Conservation (phyloP, 345 rosid species). For the Eutrema yunnanense region DNA sequence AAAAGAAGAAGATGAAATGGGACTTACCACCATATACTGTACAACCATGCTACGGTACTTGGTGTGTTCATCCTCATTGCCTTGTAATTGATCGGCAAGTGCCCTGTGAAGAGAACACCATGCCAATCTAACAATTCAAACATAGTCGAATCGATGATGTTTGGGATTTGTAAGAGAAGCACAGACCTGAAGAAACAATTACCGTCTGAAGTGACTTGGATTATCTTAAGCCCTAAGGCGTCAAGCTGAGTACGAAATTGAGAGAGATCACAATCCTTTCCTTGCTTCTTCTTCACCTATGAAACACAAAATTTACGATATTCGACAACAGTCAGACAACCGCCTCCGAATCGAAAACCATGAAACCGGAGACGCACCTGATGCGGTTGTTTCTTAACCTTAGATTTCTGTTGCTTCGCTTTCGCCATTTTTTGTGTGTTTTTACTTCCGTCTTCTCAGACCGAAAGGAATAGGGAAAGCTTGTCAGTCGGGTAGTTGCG, state of each 20-base stretch:
- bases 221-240: constrained; percentile 58
- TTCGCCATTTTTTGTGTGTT: constrained; percentile 47
- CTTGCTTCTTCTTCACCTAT: constrained; percentile 57
- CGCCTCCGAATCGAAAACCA: neutral
- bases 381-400: constrained; percentile 53
- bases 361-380: constrained; percentile 16
- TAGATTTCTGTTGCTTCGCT: constrained; percentile 60
- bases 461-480: neutral
- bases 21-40: constrained; percentile 59
- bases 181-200: constrained; percentile 95
- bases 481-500: constrained; percentile 1
- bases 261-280: constrained; percentile 60
- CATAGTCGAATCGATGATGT: neutral
- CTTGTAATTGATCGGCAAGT: constrained; percentile 86
- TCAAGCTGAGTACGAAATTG: constrained; percentile 67
- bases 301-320: neutral
- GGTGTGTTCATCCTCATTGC: constrained; percentile 68
- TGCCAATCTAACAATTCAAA: neutral
- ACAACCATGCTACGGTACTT: constrained; percentile 72
- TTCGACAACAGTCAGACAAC: neutral
- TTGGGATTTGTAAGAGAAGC: neutral
- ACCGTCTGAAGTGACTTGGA: constrained; percentile 85
- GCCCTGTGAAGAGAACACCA: constrained; percentile 52
- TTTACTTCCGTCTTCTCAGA: neutral
- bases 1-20: neutral